Evolutionary conservation across 805 yeast genomes (phyloP).

Genomic region (Yarrowia sp.): DNA sequence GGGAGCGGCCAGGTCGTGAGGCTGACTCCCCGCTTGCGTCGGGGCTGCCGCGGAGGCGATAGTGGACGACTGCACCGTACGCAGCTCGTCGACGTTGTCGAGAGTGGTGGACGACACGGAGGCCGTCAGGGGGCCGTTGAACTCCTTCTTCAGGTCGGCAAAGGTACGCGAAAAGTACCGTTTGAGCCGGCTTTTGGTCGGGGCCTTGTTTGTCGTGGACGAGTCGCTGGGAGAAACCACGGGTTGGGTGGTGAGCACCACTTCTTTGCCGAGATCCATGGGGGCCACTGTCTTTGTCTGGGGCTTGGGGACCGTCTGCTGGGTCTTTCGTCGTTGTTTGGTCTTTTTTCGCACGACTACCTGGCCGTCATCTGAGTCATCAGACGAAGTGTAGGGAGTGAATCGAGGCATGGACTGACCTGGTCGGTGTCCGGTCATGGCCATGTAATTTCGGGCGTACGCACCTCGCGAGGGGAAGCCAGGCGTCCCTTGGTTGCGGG

Average conservation of each 20-base stretch:
- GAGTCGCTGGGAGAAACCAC: slow-evolving; percentile 3
- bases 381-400: slow-evolving; percentile 37
- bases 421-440: background rate
- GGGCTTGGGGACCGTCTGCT: background rate
- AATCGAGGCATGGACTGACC: slow-evolving; percentile 23
- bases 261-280: slow-evolving; percentile 12
- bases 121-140: slow-evolving; percentile 28
- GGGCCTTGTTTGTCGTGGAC: background rate
- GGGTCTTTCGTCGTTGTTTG: slow-evolving; percentile 7
- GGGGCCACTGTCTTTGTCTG: background rate
- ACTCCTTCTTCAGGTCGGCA: slow-evolving; percentile 16
- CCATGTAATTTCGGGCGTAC: slow-evolving; percentile 16
- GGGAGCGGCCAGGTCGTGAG: background rate
- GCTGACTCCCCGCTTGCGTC: slow-evolving; percentile 1
- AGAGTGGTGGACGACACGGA: slow-evolving; percentile 34
- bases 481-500: slow-evolving; percentile 19
- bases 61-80: slow-evolving; percentile 13
- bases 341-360: slow-evolving; percentile 13
- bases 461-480: background rate
- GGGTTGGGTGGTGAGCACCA: slow-evolving; percentile 1
- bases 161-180: slow-evolving; percentile 33
- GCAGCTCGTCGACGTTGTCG: slow-evolving; percentile 33
- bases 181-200: slow-evolving; percentile 12
- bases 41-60: slow-evolving; percentile 1
- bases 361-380: slow-evolving; percentile 8